phyloP scores from a whole-genome alignment of 2,329 filamentous ascomycete species.

The Claviceps spartinae region DNA sequence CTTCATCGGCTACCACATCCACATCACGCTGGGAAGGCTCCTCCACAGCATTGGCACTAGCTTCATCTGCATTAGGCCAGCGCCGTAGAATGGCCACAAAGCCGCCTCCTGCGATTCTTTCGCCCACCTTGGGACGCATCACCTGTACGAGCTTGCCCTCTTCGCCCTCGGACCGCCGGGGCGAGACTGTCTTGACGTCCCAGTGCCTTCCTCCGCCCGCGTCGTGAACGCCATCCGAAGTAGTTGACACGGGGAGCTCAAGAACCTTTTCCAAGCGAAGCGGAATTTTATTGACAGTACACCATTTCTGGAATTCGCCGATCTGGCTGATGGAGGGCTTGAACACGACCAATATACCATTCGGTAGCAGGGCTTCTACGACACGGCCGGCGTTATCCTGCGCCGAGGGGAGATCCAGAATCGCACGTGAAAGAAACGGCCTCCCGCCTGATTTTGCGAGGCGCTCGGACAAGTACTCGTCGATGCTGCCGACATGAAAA shows the following conservation, averaged over 20 bases:
- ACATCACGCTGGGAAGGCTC: neutral
- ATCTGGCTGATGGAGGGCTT: slow-evolving; percentile 71
- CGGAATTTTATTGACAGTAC: slow-evolving; percentile 40
- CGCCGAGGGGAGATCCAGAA: slow-evolving; percentile 60
- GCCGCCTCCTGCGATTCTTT: slow-evolving; percentile 25
- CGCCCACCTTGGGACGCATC: slow-evolving; percentile 29
- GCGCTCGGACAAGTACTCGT: slow-evolving; percentile 46
- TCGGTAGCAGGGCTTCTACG: slow-evolving; percentile 43
- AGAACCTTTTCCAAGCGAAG: slow-evolving; percentile 43
- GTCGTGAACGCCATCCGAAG: slow-evolving; percentile 29
- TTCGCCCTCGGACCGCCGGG: slow-evolving; percentile 12
- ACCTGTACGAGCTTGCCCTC: slow-evolving; percentile 20
- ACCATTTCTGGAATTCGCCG: slow-evolving; percentile 37
- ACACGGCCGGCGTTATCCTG: slow-evolving; percentile 34
- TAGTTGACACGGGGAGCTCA: slow-evolving; percentile 36
- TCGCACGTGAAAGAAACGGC: slow-evolving; percentile 57
- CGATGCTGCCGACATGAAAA: slow-evolving; percentile 57
- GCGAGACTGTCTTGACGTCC: slow-evolving; percentile 42
- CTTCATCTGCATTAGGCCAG: slow-evolving; percentile 13
- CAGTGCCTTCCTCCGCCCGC: slow-evolving; percentile 42
- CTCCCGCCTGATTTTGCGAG: slow-evolving; percentile 25
- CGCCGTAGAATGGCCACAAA: slow-evolving; percentile 26
- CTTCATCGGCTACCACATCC: neutral
- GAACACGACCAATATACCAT: slow-evolving; percentile 57
- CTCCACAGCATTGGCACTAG: neutral